Evolutionary conservation across 305 asterid genomes (phyloP).

Genomic region (Solanum hybrid): DNA sequence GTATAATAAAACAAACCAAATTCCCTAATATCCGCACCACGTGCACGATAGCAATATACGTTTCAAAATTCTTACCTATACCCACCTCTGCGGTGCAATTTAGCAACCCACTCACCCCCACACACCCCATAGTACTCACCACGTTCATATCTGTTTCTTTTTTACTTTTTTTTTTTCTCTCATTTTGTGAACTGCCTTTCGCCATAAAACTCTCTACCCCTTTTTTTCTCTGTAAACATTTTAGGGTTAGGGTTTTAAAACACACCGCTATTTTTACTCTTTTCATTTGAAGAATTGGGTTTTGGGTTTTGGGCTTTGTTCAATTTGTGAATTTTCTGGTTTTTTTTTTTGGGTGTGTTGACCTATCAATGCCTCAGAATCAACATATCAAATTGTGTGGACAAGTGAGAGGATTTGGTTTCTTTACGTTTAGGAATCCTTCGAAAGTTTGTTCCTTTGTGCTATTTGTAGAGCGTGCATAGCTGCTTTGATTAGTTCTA

Average conservation of each 20-base stretch:
- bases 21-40: not conserved
- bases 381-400: constrained; percentile 4
- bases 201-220: constrained; percentile 41
- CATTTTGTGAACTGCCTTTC: constrained; percentile 23
- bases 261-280: constrained; percentile 3
- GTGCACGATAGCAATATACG: not conserved
- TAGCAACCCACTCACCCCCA: not conserved
- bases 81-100: not conserved
- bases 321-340: not conserved
- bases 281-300: not conserved
- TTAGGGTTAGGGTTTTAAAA: constrained; percentile 43
- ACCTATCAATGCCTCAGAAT: constrained; percentile 39
- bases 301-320: constrained; percentile 19
- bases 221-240: not conserved
- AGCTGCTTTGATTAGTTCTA: constrained; percentile 10
- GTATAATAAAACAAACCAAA: not conserved
- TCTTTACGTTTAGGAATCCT: not conserved
- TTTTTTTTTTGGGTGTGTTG: not conserved
- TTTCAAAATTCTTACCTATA: not conserved
- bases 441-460: not conserved
- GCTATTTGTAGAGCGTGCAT: not conserved
- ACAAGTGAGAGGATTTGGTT: constrained; percentile 15
- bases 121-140: not conserved
- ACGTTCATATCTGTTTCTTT: constrained; percentile 1
- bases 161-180: constrained; percentile 18